These are phyloP conservation scores for Crucibulum laeve DNA, from an alignment of 768 basidiomycete genomes.

Conservation along the genomic window DNA sequence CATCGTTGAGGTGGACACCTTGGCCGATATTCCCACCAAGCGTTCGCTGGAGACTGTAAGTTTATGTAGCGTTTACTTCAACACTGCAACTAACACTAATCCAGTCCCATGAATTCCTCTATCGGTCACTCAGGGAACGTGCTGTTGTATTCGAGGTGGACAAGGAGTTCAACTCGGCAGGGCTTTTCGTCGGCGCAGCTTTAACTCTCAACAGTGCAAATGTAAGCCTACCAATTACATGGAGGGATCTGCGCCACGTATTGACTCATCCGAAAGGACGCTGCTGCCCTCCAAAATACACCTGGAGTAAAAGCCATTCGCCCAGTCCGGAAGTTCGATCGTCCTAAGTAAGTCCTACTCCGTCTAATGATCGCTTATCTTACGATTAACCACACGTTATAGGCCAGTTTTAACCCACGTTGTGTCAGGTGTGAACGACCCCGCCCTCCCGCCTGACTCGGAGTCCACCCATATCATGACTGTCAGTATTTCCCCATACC, in stretches of 20 bases:
- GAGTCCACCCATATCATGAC: conserved; percentile 52
- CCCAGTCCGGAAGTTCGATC: conserved; percentile 41
- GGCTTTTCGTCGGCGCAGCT: conserved; percentile 56
- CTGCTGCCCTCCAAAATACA: conserved; percentile 34
- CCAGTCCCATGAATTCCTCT: conserved; percentile 49
- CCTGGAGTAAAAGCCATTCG: conserved; percentile 55
- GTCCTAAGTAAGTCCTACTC: conserved; percentile 37
- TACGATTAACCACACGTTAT: conserved; percentile 8
- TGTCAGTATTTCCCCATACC: conserved; percentile 23
- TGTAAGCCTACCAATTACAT: neutral
- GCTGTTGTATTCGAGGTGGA: conserved; percentile 39
- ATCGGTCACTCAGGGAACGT: conserved; percentile 38
- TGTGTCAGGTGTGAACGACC: conserved; percentile 21
- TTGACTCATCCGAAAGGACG: conserved; percentile 36
- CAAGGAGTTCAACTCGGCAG: conserved; percentile 47
- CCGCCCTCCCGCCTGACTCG: conserved; percentile 38
- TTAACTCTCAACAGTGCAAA: conserved; percentile 33
- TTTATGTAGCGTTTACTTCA: conserved; percentile 1
- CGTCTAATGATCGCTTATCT: conserved; percentile 50
- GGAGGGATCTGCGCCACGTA: conserved; percentile 13
- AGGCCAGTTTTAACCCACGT: conserved; percentile 1
- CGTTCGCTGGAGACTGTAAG: conserved; percentile 24
- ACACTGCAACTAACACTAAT: neutral
- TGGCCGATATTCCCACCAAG: conserved; percentile 31
- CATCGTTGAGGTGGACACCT: conserved; percentile 50